These are phyloP conservation scores for Podospora comata DNA, from an alignment of 495 filamentous ascomycete genomes.

Conservation along the genomic window DNA sequence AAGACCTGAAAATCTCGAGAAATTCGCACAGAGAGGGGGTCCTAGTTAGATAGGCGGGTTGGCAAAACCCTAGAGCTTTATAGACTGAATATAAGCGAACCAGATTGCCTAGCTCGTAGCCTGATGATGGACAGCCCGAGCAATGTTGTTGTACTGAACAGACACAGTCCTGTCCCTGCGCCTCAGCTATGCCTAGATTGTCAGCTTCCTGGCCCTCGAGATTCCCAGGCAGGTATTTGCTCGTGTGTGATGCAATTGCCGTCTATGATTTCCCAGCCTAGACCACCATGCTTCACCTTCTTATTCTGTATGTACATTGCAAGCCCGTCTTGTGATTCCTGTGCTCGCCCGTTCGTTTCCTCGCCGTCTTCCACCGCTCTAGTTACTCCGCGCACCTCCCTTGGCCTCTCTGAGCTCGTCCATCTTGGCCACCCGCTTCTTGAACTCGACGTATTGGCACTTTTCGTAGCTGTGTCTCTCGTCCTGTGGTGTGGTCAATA, in stretches of 20 bases:
- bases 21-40: neutral
- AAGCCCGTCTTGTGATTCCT: neutral
- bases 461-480: slow-evolving; percentile 98
- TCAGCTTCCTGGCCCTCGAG: no score
- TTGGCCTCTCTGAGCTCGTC: slow-evolving; percentile 87
- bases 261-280: slow-evolving; percentile 3
- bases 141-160: no score
- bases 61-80: neutral
- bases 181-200: no score
- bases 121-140: no score
- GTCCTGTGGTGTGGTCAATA: slow-evolving; percentile 51
- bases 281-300: neutral
- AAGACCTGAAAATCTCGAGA: neutral
- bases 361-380: neutral
- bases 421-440: slow-evolving; percentile 98
- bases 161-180: no score
- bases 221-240: neutral
- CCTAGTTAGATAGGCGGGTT: neutral
- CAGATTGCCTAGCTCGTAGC: no score
- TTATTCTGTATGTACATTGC: neutral
- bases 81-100: neutral
- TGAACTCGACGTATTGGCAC: slow-evolving; percentile 98
- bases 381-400: slow-evolving; percentile 86
- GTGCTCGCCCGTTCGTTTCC: neutral
- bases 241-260: slow-evolving; percentile 3